Evolutionary conservation across 176 grass and related monocot genomes (phyloP).

Genomic region (Cenchrus fungigraminus): DNA sequence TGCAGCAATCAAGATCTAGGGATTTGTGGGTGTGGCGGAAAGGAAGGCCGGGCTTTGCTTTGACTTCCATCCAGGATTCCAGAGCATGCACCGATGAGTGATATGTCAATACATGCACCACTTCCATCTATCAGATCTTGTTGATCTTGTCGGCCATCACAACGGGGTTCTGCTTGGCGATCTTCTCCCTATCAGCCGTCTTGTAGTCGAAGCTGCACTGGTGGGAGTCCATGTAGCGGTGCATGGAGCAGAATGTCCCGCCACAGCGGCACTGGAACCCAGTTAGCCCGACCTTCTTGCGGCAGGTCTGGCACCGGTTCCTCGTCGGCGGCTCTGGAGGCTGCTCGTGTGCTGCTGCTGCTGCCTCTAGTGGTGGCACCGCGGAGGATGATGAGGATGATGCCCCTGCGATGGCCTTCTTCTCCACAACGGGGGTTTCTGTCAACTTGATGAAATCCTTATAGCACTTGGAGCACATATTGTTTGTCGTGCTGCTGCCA

Average conservation of each 20-base stretch:
- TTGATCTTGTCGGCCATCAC: constrained; percentile 80
- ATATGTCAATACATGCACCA: too few species aligned
- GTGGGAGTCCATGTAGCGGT: constrained; percentile 65
- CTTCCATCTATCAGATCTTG: constrained; percentile 55
- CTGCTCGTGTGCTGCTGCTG: constrained; percentile 41
- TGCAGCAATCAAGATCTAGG: too few species aligned
- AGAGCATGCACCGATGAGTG: too few species aligned
- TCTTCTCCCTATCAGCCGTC: constrained; percentile 56
- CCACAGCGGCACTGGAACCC: constrained; percentile 81
- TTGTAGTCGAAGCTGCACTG: constrained; percentile 87
- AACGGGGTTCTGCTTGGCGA: constrained; percentile 75
- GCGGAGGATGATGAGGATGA: constrained; percentile 41
- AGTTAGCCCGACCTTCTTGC: constrained; percentile 67
- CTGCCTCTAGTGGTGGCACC: neutral
- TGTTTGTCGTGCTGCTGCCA: constrained; percentile 67
- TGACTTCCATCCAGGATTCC: too few species aligned
- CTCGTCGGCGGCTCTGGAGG: constrained; percentile 45
- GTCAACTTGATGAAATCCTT: constrained; percentile 49
- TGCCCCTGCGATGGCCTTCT: constrained; percentile 1
- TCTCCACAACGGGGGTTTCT: constrained; percentile 47
- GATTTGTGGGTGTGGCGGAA: too few species aligned
- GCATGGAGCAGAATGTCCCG: constrained; percentile 64
- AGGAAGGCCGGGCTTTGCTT: too few species aligned
- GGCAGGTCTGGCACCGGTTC: constrained; percentile 70
- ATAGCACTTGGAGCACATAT: constrained; percentile 84